Base-by-base conservation (phyloP, 2,329 filamentous ascomycete genomes). In the Cryphonectria parasitica region DNA sequence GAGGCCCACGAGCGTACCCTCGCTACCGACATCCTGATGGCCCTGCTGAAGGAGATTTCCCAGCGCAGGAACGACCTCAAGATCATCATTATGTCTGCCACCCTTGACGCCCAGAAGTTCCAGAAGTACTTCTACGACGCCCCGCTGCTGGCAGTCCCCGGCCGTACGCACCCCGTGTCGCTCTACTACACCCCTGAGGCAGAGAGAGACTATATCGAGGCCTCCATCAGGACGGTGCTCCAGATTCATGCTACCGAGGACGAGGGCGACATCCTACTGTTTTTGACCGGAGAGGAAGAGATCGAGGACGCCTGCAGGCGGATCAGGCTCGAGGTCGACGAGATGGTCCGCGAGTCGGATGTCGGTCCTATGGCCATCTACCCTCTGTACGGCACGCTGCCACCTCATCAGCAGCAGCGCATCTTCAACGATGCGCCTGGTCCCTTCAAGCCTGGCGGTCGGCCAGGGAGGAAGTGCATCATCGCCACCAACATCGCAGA, bases 31-130 rank as follows among this genome's bases (percentile, higher is more conserved):
- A 96, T 99, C 73, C 86, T 99, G 71, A 98, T 99, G 92, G 96
- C 95, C 69, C 86, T 99, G 71, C 85, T 99, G 72, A 99, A 99
- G 84, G 93, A 97, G 78, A 91, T 98, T 58, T 90, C 95, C 45
- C 82, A 87, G 76, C 89, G 94, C 77, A 88, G 96, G 71, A 88
- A 93, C 4, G 96, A 99, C 80, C 86, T 99, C 77, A 99, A 99
- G 85, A 93, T 99, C 78, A 96, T 99, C 78, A 96, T 99, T 87
- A 99, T 98, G 90, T 98, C 95, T 78, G 96, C 96, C 72, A 99
- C 96, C 13, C 88, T 99, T 68, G 96, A 99, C 82, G 96, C 96
- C 6, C 92, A 97, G 78, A 99, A 99, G 83, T 99, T 99, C 80
- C 96, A 98, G 81, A 91, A 90, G 72, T 99, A 99, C 84, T 99